A percentile compares a stretch with the other conserved stretches of the same genome.
Evolutionary conservation across 139 green algal genomes (phyloP).

Genomic region (Chlamydomonas urium): DNA sequence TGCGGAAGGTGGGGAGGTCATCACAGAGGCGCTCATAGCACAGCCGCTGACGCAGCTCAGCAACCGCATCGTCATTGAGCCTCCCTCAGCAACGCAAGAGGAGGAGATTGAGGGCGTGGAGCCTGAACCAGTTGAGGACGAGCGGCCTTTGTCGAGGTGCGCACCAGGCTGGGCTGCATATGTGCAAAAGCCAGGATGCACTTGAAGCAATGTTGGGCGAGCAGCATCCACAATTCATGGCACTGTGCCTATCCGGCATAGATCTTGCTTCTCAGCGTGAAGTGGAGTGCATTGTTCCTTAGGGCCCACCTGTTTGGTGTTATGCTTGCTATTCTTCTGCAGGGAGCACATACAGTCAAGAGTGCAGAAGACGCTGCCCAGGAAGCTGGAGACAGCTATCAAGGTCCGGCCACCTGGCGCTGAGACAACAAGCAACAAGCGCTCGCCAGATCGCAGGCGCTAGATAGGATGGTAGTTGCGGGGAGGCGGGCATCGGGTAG

Average conservation of each 20-base stretch:
- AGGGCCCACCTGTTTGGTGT: not conserved
- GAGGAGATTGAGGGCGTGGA: slow-evolving; percentile 34
- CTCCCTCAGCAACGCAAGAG: slow-evolving; percentile 36
- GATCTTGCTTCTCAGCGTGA: not conserved
- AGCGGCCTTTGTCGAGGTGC: slow-evolving; percentile 28
- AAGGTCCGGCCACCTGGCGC: slow-evolving; percentile 34
- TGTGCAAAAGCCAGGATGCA: not conserved
- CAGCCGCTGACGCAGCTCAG: slow-evolving; percentile 28
- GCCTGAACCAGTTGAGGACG: slow-evolving; percentile 27
- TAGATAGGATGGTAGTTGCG: too few relatives aligned
- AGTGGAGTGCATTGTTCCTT: not conserved
- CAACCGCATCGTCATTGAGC: slow-evolving; percentile 51
- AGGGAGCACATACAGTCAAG: slow-evolving; percentile 30
- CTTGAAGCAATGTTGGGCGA: not conserved
- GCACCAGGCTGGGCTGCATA: not conserved
- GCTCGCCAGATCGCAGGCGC: too few relatives aligned
- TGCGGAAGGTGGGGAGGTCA: slow-evolving; percentile 11
- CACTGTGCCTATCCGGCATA: not conserved
- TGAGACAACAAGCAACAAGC: slow-evolving; percentile 12
- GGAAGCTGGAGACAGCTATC: slow-evolving; percentile 45
- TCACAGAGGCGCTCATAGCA: slow-evolving; percentile 36
- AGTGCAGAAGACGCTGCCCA: slow-evolving; percentile 35
- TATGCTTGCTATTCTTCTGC: not conserved
- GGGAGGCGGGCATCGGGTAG: too few relatives aligned
- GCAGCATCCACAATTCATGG: not conserved